Evolutionary conservation across 345 rosid genomes (phyloP).

Genomic region (Euphorbia peplus): DNA sequence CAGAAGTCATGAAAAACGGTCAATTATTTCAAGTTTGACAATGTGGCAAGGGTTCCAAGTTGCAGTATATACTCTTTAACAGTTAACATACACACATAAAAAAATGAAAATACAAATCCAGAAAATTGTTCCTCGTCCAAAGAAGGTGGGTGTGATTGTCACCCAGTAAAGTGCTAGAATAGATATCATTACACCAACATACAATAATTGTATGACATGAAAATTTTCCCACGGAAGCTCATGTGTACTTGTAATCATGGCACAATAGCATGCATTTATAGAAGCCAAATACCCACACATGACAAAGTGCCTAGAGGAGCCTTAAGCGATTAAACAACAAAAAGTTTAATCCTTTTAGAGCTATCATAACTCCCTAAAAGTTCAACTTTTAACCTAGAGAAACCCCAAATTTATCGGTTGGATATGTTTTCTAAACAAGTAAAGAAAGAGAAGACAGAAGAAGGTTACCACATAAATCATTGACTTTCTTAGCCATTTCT

Average conservation of each 20-base stretch:
- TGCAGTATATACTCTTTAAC: not conserved
- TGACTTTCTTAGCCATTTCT: constrained; percentile 86
- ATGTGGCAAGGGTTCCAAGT: not conserved
- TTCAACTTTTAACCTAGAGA: not conserved
- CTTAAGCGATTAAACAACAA: not conserved
- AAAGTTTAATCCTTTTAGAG: not conserved
- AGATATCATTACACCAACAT: not conserved
- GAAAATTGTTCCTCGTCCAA: not conserved
- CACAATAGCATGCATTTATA: not conserved
- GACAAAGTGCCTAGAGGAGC: not conserved
- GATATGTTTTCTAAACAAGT: not conserved
- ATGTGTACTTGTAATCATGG: not conserved
- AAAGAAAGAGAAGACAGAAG: not conserved
- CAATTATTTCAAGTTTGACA: not conserved
- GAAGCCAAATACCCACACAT: not conserved
- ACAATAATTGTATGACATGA: not conserved
- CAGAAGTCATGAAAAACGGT: not conserved
- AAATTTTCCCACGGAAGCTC: not conserved
- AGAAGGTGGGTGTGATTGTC: not conserved
- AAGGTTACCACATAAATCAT: constrained; percentile 74
- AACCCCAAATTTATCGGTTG: not conserved
- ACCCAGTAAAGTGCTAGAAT: not conserved
- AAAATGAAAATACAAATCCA: not conserved
- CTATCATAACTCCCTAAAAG: not conserved
- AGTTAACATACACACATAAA: not conserved